Evolutionary conservation across 176 grass and related monocot genomes (phyloP).

Genomic region (Olyra latifolia): DNA sequence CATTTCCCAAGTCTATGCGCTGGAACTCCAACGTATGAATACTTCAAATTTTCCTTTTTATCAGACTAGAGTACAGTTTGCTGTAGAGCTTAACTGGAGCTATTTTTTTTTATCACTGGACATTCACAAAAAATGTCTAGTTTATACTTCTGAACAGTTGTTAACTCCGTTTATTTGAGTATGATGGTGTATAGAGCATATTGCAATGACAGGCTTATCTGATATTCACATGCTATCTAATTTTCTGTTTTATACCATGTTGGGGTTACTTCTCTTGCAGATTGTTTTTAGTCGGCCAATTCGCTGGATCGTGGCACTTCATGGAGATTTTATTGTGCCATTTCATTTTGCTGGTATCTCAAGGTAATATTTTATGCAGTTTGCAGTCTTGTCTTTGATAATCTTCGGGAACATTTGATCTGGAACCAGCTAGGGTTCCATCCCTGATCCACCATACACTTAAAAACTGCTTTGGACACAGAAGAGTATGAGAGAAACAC

Average conservation of each 20-base stretch:
- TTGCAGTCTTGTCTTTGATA: background rate
- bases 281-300: conserved; percentile 89
- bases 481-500: no score
- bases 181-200: conserved; percentile 4
- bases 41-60: background rate
- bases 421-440: background rate
- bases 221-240: conserved; percentile 1
- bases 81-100: background rate
- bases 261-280: conserved; percentile 40
- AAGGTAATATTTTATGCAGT: conserved; percentile 54
- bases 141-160: background rate
- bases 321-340: conserved; percentile 77
- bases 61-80: background rate
- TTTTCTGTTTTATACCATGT: conserved; percentile 18
- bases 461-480: no score
- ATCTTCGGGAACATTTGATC: background rate
- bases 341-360: conserved; percentile 88
- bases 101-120: background rate
- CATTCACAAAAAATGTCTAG: background rate
- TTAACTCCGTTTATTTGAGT: background rate
- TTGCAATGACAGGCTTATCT: background rate
- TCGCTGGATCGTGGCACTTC: conserved; percentile 88
- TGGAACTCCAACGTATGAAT: conserved; percentile 87
- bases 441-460: no score
- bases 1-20: conserved; percentile 98